phyloP scores from a whole-genome alignment of 805 yeast species.

The Millerozyma acaciae region DNA sequence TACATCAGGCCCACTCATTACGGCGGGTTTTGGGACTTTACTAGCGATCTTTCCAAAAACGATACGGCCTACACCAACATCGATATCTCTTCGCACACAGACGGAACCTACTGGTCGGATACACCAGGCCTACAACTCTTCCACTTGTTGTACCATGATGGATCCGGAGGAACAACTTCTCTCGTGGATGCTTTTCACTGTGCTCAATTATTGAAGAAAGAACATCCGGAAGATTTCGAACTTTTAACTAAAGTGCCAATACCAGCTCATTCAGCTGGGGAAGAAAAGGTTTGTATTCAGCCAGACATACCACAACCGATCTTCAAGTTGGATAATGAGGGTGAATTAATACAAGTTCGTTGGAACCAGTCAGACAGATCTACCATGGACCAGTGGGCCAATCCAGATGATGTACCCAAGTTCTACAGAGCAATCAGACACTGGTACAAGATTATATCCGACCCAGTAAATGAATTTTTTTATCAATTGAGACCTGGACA shows the following conservation, averaged over 20 bases:
- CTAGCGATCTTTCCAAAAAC: conserved; percentile 60
- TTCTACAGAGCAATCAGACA: conserved; percentile 55
- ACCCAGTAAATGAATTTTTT: conserved; percentile 47
- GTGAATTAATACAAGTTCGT: conserved; percentile 56
- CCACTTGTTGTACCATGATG: conserved; percentile 62
- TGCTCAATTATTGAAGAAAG: conserved; percentile 45
- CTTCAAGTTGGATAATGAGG: conserved; percentile 49
- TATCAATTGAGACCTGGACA: conserved; percentile 62
- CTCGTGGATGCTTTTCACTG: conserved; percentile 64
- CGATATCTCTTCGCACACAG: conserved; percentile 63
- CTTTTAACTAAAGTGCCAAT: conserved; percentile 47
- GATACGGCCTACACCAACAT: conserved; percentile 72
- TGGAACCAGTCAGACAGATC: conserved; percentile 74
- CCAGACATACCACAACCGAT: conserved; percentile 56
- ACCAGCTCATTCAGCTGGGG: conserved; percentile 77
- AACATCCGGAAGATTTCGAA: conserved; percentile 49
- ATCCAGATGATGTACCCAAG: conserved; percentile 46
- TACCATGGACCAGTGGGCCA: conserved; percentile 47
- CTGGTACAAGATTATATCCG: conserved; percentile 53
- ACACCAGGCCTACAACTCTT: conserved; percentile 70
- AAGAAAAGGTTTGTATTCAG: conserved; percentile 56
- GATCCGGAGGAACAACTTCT: conserved; percentile 64
- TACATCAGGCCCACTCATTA: conserved; percentile 68
- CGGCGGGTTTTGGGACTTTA: conserved; percentile 81
- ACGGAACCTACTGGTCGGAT: conserved; percentile 72